Evolutionary conservation across 345 rosid species (phyloP).

Genomic region (Alliaria petiolata): DNA sequence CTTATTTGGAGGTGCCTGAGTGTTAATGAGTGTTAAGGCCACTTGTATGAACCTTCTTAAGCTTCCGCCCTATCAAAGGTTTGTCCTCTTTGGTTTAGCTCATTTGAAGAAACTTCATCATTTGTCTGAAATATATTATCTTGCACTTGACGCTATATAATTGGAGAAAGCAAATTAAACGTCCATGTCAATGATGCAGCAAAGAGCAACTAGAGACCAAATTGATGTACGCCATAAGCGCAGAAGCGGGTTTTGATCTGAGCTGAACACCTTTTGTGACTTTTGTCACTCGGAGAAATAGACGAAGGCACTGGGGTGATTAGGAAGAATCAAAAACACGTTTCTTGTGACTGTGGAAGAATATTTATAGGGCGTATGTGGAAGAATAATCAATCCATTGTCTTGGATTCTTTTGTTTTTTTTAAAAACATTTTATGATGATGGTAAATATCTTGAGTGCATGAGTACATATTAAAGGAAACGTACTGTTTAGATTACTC

Average conservation of each 20-base stretch:
- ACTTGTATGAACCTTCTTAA: constrained; percentile 99
- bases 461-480: neutral
- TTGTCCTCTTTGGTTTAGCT: neutral
- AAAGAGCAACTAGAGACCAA: constrained; percentile 84
- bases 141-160: constrained; percentile 5
- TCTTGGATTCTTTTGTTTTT: neutral
- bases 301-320: neutral
- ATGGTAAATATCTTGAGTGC: neutral
- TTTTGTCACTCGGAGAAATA: neutral
- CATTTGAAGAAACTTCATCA: neutral
- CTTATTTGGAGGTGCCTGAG: too few relatives aligned
- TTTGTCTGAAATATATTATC: neutral
- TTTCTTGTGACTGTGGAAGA: neutral
- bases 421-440: neutral
- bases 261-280: constrained; percentile 48
- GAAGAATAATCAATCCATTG: neutral
- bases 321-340: neutral
- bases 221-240: constrained; percentile 82
- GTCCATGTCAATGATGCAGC: constrained; percentile 48
- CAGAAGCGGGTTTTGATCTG: constrained; percentile 98
- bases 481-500: neutral
- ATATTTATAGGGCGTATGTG: too few relatives aligned
- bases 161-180: constrained; percentile 4
- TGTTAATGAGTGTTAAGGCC: too few relatives aligned
- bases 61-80: constrained; percentile 99